Conservation (phyloP, 2,329 filamentous ascomycete species). For the Alternaria atra region DNA sequence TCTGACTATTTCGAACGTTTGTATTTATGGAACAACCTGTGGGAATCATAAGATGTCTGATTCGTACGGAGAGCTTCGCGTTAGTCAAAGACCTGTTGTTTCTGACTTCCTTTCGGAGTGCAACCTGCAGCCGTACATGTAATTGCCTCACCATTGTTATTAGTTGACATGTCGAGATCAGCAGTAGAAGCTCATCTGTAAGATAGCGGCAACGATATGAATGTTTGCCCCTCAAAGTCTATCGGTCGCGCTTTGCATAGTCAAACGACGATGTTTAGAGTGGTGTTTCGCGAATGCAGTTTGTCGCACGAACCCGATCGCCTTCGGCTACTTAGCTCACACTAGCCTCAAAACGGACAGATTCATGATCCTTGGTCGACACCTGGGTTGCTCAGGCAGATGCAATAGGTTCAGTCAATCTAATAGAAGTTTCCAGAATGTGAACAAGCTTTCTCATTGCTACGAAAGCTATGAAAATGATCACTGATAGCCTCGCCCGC, state of each 20-base stretch:
- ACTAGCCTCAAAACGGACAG: conserved; percentile 9
- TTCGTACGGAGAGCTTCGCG: background rate
- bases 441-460: background rate
- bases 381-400: background rate
- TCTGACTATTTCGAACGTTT: background rate
- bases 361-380: background rate
- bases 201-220: background rate
- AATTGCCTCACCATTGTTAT: background rate
- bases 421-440: background rate
- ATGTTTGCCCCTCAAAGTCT: background rate
- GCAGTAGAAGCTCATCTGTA: background rate
- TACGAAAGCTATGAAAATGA: background rate
- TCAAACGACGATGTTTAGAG: conserved; percentile 43
- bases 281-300: conserved; percentile 33
- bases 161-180: background rate
- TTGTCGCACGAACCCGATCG: conserved; percentile 19
- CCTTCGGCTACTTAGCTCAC: conserved; percentile 9
- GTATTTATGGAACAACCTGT: background rate
- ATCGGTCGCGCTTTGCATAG: conserved; percentile 4
- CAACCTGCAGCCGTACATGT: background rate
- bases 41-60: background rate
- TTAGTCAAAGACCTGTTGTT: background rate
- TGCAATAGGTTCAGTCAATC: background rate
- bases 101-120: background rate
- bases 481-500: conserved; percentile 23